Conservation (phyloP, 2,329 filamentous ascomycete species). For the Penicillium sclerotigenum region DNA sequence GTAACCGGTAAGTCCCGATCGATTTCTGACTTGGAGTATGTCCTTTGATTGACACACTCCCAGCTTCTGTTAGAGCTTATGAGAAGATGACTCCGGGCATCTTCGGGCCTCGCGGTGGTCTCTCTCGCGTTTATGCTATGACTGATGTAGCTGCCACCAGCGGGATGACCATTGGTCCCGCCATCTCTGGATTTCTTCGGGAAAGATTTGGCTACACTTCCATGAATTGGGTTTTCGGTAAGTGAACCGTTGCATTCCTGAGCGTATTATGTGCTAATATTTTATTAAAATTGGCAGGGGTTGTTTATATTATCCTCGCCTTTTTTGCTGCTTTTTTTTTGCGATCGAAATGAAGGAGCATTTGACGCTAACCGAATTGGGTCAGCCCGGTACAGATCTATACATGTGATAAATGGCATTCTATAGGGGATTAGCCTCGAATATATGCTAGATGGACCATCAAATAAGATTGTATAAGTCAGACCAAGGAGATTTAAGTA, state of each 20-base stretch:
- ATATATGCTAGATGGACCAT: background rate
- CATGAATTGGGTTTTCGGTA: background rate
- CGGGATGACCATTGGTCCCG: background rate
- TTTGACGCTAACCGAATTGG: background rate
- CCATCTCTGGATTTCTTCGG: background rate
- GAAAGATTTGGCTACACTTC: background rate
- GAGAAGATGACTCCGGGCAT: background rate
- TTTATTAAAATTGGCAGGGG: background rate
- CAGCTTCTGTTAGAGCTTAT: background rate
- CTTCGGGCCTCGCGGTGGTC: background rate
- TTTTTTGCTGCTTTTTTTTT: background rate
- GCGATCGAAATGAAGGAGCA: background rate
- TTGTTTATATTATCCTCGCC: background rate
- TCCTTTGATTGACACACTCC: background rate
- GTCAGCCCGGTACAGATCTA: background rate
- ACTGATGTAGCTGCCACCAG: background rate
- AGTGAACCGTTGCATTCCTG: background rate
- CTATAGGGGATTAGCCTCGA: background rate
- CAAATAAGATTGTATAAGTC: background rate
- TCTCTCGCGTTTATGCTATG: background rate
- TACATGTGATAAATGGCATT: background rate
- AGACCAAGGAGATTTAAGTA: rapidly evolving
- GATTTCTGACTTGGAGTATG: no score
- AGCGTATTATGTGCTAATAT: background rate
- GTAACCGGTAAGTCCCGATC: background rate